These are phyloP conservation scores for Eucalyptus polyanthemos DNA, from an alignment of 345 rosid species.

Conservation along the genomic window DNA sequence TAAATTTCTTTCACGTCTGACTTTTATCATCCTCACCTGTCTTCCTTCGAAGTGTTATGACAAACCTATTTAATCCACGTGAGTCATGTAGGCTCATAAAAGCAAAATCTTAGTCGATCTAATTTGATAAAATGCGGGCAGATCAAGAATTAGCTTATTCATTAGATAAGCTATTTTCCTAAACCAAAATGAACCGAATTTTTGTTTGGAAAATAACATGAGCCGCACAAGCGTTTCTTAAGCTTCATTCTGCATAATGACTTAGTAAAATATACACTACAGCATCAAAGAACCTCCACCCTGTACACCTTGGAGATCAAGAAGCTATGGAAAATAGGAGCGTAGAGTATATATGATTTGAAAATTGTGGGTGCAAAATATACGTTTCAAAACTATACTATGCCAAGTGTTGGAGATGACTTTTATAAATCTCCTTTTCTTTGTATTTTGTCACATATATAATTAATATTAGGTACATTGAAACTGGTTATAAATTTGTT, in stretches of 20 bases:
- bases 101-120: not conserved
- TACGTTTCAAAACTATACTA: not conserved
- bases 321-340: not conserved
- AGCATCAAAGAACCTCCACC: not conserved
- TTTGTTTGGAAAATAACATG: not conserved
- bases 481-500: not conserved
- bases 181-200: not conserved
- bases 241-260: not conserved
- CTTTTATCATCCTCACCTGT: not conserved
- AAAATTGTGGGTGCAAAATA: not conserved
- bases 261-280: not conserved
- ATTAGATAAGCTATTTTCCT: not conserved
- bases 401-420: not conserved
- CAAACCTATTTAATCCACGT: not conserved
- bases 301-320: not conserved
- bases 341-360: not conserved
- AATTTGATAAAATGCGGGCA: not conserved
- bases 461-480: not conserved
- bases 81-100: not conserved
- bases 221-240: not conserved
- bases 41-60: not conserved
- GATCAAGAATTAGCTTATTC: not conserved
- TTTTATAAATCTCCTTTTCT: not conserved
- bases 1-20: not conserved
- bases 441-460: not conserved